Base-by-base conservation (phyloP, 2,329 filamentous ascomycete species). In the Aspergillus ruber region DNA sequence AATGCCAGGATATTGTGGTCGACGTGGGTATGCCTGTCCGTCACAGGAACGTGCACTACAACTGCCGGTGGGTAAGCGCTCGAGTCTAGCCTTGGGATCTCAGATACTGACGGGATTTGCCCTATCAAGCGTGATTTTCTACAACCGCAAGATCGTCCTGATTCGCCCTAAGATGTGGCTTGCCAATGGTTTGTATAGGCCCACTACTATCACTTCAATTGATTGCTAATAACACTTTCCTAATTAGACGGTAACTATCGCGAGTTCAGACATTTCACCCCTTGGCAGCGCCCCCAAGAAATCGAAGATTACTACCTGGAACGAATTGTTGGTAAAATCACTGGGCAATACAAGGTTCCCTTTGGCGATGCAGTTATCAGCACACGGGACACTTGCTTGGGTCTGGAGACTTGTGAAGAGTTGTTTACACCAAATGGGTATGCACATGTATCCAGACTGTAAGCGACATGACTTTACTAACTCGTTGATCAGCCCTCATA, bases 111-210 rank as follows among this genome's bases (percentile, higher is more conserved):
- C 25, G 9, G 5, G 25, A 20, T 10, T 38, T 1, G 6, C 25
- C 13, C 23, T 36, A 33, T 17, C 1, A 29, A 64, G 63, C 6
- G 73, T 85, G n/a, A 77, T 87, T 51, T 73, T 74, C 50, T 74
- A 82, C 44, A 79, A 90, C 55, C 77, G 80, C 44, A 81, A 83
- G 67, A 83, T 90, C 17, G 68, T 90, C 15, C 73, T 85, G 49
- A 84, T 93, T 48, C 74, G 86, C 9, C 85, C 85, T 0, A 90
- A 89, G 66, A 74, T 87, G 53, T 83, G 75, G 57, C 75, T 90
- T 5, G 84, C 84, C 42, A 84, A 86, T 50, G 83, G 60, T 63
- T 47, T 7, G 58, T 54, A 40, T 15, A 36, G 18, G 32, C 13
- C 40, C n/a, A 35, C 18, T 20, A 4, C 12, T 6, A 10, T 46